Evolutionary conservation across 441 rosid species (phyloP).

Genomic region (Erodium moschatum): DNA sequence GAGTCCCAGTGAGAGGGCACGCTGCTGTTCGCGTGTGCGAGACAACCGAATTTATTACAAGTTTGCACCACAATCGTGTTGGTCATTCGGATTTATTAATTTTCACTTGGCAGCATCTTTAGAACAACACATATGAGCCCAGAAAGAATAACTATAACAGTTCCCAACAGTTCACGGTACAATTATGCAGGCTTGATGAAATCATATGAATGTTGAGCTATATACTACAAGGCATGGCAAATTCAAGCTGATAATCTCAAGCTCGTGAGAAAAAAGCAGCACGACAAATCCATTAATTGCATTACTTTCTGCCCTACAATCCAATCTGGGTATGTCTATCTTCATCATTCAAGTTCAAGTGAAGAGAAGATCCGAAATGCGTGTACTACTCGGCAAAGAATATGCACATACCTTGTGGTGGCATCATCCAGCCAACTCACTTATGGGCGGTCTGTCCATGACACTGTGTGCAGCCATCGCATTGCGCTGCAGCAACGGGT

Average conservation of each 20-base stretch:
- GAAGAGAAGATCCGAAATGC: background rate
- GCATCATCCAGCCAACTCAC: slow-evolving; percentile 62
- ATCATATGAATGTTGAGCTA: background rate
- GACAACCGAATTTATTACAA: too few relatives aligned
- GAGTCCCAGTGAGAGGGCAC: too few relatives aligned
- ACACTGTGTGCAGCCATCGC: slow-evolving; percentile 55
- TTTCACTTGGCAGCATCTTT: too few relatives aligned
- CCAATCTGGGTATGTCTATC: background rate
- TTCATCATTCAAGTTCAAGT: background rate
- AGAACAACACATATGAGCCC: too few relatives aligned
- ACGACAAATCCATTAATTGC: background rate
- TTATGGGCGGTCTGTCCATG: slow-evolving; percentile 89
- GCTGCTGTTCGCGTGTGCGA: too few relatives aligned
- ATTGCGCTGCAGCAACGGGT: slow-evolving; percentile 47
- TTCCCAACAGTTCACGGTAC: background rate
- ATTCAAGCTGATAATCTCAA: background rate
- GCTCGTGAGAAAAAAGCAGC: background rate
- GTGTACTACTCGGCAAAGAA: too few relatives aligned
- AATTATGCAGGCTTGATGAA: background rate
- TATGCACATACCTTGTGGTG: too few relatives aligned
- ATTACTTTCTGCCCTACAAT: background rate
- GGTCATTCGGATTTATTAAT: too few relatives aligned
- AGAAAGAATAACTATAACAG: background rate
- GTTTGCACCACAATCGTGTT: too few relatives aligned
- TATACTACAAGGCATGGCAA: background rate